Conservation (phyloP, 257 asterid species). For the Scutellaria baicalensis region DNA sequence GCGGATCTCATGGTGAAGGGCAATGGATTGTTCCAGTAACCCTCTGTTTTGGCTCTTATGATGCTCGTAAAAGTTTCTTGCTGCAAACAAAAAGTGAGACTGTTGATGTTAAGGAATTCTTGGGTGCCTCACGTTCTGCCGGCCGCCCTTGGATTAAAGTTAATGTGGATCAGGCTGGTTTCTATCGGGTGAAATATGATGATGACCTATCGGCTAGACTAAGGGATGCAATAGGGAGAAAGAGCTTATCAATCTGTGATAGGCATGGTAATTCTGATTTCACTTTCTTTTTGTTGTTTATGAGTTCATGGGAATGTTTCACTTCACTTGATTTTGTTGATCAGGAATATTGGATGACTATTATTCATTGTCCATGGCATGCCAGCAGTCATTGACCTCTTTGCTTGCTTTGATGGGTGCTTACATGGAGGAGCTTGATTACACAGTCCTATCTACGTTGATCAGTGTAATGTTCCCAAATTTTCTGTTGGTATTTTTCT, state of each 20-base stretch:
- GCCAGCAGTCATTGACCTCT: slow-evolving; percentile 72
- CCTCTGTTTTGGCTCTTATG: slow-evolving; percentile 67
- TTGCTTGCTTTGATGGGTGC: slow-evolving; percentile 84
- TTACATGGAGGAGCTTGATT: slow-evolving; percentile 73
- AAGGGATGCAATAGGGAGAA: slow-evolving; percentile 72
- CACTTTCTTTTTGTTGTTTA: neutral
- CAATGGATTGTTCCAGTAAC: slow-evolving; percentile 93
- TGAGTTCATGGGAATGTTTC: neutral
- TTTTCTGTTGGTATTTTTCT: neutral
- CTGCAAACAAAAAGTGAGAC: slow-evolving; percentile 58
- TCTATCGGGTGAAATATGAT: slow-evolving; percentile 84
- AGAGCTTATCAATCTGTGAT: slow-evolving; percentile 63
- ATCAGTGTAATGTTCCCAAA: slow-evolving; percentile 49
- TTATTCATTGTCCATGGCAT: slow-evolving; percentile 72
- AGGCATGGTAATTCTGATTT: slow-evolving; percentile 50
- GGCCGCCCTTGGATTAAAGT: slow-evolving; percentile 67
- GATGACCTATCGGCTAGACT: slow-evolving; percentile 75
- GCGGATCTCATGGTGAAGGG: slow-evolving; percentile 79
- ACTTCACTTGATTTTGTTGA: slow-evolving; percentile 21
- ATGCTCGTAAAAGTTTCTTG: slow-evolving; percentile 62
- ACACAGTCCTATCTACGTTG: slow-evolving; percentile 73
- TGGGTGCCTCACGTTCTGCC: slow-evolving; percentile 39
- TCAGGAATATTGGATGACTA: slow-evolving; percentile 91
- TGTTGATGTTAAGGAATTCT: slow-evolving; percentile 51
- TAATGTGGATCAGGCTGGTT: slow-evolving; percentile 79